Percentiles rank a stretch among this genome's conserved stretches.
Conservation (phyloP, 1,284 basidiomycete species). For the Porogramme epimiltina region DNA sequence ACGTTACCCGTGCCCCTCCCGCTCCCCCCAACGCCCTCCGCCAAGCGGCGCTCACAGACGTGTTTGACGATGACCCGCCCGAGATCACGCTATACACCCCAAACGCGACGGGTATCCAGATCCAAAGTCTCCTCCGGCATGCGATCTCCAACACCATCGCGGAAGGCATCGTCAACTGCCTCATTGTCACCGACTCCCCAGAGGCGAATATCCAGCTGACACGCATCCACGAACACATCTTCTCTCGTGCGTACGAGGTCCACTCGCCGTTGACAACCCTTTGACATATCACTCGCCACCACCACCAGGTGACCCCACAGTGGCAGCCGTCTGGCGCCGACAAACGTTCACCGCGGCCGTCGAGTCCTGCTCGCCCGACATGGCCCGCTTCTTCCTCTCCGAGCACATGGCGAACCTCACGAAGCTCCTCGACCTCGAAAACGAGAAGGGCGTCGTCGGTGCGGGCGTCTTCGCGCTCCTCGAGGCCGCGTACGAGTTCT, state of each 20-base stretch:
- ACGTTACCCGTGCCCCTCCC: conserved; percentile 62
- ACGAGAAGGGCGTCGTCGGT: conserved; percentile 31
- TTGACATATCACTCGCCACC: neutral
- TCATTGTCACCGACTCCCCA: conserved; percentile 74
- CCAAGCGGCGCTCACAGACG: conserved; percentile 60
- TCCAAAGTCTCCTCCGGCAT: conserved; percentile 76
- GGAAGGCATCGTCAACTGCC: conserved; percentile 78
- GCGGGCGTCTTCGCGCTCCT: conserved; percentile 55
- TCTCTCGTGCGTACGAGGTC: conserved; percentile 68
- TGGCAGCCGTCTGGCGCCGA: conserved; percentile 81
- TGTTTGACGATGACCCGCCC: conserved; percentile 43
- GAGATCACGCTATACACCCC: conserved; percentile 19
- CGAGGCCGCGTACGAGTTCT: conserved; percentile 72
- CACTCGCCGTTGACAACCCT: neutral
- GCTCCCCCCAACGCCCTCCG: conserved; percentile 54
- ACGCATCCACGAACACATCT: conserved; percentile 82
- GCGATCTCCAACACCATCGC: conserved; percentile 74
- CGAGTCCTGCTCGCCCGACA: conserved; percentile 67
- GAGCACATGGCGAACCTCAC: conserved; percentile 69
- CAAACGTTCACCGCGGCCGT: conserved; percentile 85
- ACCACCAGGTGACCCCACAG: conserved; percentile 69
- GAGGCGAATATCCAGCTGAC: conserved; percentile 82
- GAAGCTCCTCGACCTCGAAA: conserved; percentile 41
- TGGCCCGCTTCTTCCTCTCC: conserved; percentile 61
- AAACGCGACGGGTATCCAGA: conserved; percentile 60